These are phyloP conservation scores for Dictyostelium firmibasis DNA, from an alignment of 78 protist genomes.

Conservation along the genomic window DNA sequence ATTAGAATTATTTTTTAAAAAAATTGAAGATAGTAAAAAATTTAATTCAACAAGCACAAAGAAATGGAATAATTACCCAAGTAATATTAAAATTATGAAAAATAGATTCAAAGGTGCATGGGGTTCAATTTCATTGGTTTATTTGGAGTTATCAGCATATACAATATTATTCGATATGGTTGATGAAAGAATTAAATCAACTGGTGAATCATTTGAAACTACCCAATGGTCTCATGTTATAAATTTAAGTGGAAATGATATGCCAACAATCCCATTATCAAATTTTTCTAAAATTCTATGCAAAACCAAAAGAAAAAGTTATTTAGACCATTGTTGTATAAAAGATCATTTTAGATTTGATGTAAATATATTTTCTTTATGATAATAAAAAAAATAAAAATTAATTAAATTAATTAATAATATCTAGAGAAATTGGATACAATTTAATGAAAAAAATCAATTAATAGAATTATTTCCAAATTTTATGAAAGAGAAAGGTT, in stretches of 20 bases:
- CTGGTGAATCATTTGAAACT: background rate
- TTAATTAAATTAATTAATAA: background rate
- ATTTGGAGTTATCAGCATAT: slow-evolving; percentile 15
- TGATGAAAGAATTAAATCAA: background rate
- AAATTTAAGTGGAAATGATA: slow-evolving; percentile 27
- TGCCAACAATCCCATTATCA: slow-evolving; percentile 2
- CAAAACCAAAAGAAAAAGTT: background rate
- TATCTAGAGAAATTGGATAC: background rate
- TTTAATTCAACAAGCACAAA: background rate
- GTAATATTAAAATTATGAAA: slow-evolving; percentile 4
- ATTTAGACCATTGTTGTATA: background rate
- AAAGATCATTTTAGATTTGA: background rate
- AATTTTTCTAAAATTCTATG: background rate
- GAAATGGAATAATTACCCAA: background rate
- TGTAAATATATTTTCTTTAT: background rate
- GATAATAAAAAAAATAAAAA: background rate
- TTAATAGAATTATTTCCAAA: background rate
- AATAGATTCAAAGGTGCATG: background rate
- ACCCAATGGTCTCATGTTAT: slow-evolving; percentile 23
- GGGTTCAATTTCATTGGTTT: slow-evolving; percentile 36
- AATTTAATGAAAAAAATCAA: background rate
- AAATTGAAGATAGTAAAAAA: background rate
- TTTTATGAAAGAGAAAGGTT: background rate
- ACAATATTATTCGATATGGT: slow-evolving; percentile 21
- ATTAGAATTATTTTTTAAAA: background rate